Percentiles rank a stretch among this genome's conserved stretches.
Conservation (phyloP, 352 stramenopile genomes). For the Poterioochromonas sp. region DNA sequence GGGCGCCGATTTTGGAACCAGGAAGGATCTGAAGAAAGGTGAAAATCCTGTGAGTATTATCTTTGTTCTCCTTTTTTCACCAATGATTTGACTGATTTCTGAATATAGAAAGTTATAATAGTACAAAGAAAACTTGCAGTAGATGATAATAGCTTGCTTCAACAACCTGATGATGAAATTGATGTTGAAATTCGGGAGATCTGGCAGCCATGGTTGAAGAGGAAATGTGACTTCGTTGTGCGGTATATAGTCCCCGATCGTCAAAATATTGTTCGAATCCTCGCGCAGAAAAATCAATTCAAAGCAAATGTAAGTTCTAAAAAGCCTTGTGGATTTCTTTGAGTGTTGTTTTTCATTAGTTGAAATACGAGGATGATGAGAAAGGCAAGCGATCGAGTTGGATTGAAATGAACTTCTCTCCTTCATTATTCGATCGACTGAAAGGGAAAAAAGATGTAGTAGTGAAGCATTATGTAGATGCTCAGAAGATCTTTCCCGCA, state of each 20-base stretch:
- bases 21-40: neutral
- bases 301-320: neutral
- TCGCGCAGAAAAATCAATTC: neutral
- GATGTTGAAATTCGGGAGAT: constrained; percentile 7
- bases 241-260: neutral
- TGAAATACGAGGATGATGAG: constrained; percentile 1
- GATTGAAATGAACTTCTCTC: neutral
- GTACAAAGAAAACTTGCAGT: neutral
- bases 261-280: neutral
- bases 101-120: constrained; percentile 17
- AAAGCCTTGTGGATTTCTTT: neutral
- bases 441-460: constrained; percentile 12
- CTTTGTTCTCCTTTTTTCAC: neutral
- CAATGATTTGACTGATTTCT: neutral
- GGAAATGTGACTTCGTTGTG: constrained; percentile 1
- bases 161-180: neutral
- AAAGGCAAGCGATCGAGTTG: neutral
- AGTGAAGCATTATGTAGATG: neutral
- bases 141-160: neutral
- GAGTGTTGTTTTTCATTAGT: too few species aligned
- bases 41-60: constrained; percentile 1
- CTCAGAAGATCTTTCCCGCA: neutral
- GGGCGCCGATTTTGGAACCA: neutral
- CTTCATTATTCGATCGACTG: neutral
- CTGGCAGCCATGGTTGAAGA: constrained; percentile 15